Base-by-base conservation (phyloP, 345 rosid genomes). In the Eucalyptus caleyi region DNA sequence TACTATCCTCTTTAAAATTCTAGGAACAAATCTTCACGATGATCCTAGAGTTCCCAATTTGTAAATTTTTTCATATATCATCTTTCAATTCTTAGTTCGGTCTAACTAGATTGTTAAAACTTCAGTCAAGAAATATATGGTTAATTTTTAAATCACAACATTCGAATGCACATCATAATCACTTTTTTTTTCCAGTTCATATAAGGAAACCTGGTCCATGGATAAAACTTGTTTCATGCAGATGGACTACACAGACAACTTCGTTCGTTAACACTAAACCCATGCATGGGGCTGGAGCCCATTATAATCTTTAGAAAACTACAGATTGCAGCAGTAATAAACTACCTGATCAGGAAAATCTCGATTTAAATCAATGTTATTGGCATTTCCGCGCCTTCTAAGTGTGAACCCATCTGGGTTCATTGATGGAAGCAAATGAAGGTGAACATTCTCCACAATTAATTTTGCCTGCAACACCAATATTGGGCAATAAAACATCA, bases 341-440 rank as follows among this genome's bases (percentile, higher is more conserved):
- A 51, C 89, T 93, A 97, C 99, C 99, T 98, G 99, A 90, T 98
- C 99, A 65, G 99, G 99, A 92, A 97, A 98, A 94, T 97, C 99
- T 59, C 99, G 95, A 94, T 98, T 98, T 62, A 98, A 93, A 95
- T 98, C 99, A 87, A 98, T 93, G 90, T 94, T 90, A 87, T 97
- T 95, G 86, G 98, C 98, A 94, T 98, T 98, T 32, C 94, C 96
- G 87, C 99, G 98, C 50, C 87, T 93, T 93, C 92, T 95, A 87
- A 93, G 92, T 50, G 96, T 89, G 92, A 93, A 97, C 9, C 99
- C 99, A 94, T 98, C 99, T 53, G 99, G 99, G 94, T 98, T 98
- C 97, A 97, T 90, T 77, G 99, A 91, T 56, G 99, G 99, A 90
- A 96, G 94, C 88, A 98, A 94, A 93, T 97, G 99, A 92, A 98